phyloP scores from a whole-genome alignment of 331 rosid species.

The Acacia concinna region DNA sequence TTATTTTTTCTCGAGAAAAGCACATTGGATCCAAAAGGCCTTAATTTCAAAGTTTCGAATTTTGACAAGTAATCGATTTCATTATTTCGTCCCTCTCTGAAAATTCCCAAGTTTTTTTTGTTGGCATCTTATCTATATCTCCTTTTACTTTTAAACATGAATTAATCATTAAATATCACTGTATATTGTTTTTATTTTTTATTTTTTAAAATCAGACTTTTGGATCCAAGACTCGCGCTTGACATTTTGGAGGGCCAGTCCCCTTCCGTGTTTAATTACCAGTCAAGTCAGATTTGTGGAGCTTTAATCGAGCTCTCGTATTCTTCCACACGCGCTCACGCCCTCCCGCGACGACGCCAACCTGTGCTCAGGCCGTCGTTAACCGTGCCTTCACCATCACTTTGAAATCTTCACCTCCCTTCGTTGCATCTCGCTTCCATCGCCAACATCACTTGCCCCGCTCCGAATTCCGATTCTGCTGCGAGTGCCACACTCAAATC shows the following conservation, averaged over 20 bases:
- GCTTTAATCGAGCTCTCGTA: not conserved
- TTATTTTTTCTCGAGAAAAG: too few species aligned
- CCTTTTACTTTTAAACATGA: not conserved
- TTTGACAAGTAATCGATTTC: too few species aligned
- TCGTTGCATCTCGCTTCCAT: not conserved
- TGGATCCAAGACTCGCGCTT: conserved; percentile 19
- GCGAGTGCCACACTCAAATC: not conserved
- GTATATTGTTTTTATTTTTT: too few species aligned
- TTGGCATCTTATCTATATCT: not conserved
- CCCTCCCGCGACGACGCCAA: not conserved
- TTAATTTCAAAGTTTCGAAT: too few species aligned
- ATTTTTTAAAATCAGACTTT: not conserved
- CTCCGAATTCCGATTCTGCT: not conserved
- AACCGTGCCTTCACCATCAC: not conserved
- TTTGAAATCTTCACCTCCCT: not conserved
- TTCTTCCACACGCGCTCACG: conserved; percentile 30
- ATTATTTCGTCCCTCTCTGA: too few species aligned
- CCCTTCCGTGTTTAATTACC: conserved; percentile 2
- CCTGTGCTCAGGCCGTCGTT: not conserved
- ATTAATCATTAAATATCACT: too few species aligned
- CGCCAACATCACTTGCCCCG: not conserved
- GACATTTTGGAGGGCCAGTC: conserved; percentile 11
- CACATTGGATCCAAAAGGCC: too few species aligned
- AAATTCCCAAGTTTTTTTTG: not conserved
- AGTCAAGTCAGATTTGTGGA: conserved; percentile 14